A percentile compares a stretch with the other conserved stretches of the same genome.
Conservation (phyloP, 1,284 basidiomycete species). For the Somion occarium region DNA sequence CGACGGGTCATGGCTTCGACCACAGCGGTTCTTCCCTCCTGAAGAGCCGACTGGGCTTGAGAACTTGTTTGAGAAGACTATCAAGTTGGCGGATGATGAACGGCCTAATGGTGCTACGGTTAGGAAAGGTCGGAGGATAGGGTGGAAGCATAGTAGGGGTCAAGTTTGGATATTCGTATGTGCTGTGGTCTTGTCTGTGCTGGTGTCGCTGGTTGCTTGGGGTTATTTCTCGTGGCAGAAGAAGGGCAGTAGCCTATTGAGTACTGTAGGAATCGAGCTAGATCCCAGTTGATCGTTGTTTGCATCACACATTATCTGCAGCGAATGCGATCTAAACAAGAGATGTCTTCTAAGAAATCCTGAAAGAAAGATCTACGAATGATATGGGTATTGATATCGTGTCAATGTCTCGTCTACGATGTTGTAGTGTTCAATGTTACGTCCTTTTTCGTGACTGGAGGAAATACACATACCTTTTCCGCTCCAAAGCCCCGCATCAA, state of each 20-base stretch:
- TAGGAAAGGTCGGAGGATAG: background rate
- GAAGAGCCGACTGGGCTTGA: constrained; percentile 77
- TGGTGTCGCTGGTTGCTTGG: background rate
- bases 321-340: background rate
- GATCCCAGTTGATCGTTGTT: background rate
- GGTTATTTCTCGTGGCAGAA: background rate
- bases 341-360: background rate
- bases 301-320: background rate
- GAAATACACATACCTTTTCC: constrained; percentile 44
- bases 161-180: background rate
- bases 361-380: background rate
- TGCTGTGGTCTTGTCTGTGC: background rate
- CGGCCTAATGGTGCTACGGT: background rate
- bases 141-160: background rate
- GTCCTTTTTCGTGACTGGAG: no score
- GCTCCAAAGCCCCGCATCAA: constrained; percentile 59
- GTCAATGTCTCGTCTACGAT: constrained; percentile 9
- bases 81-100: constrained; percentile 22
- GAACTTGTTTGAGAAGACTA: constrained; percentile 61
- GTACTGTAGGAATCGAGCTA: background rate
- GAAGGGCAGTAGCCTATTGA: background rate
- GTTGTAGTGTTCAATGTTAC: background rate
- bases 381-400: background rate
- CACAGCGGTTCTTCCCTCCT: constrained; percentile 70
- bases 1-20: constrained; percentile 50